A percentile compares a stretch with the other conserved stretches of the same genome.
Conservation (phyloP, 2,329 filamentous ascomycete species). For the Chalara sp. region DNA sequence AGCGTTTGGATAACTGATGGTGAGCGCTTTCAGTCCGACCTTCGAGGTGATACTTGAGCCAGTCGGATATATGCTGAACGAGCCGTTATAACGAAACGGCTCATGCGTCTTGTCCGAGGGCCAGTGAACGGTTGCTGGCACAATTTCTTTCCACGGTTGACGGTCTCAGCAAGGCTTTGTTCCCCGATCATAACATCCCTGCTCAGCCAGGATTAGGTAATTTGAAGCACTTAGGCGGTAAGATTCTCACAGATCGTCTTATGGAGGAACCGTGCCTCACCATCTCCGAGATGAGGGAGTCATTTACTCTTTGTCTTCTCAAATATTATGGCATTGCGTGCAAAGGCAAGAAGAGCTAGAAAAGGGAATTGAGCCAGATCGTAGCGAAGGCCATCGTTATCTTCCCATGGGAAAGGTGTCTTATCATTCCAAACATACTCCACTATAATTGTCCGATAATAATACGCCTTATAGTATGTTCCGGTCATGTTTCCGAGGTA, state of each 20-base stretch:
- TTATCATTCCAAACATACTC: slow-evolving; percentile 34
- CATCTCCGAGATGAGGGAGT: slow-evolving; percentile 28
- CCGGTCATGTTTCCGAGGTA: slow-evolving; percentile 54
- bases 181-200: slow-evolving; percentile 37
- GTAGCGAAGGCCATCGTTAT: slow-evolving; percentile 36
- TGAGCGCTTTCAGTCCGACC: slow-evolving; percentile 28
- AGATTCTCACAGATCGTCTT: slow-evolving; percentile 31
- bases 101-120: slow-evolving; percentile 32
- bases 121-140: slow-evolving; percentile 41
- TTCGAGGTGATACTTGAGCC: slow-evolving; percentile 36
- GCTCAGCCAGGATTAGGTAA: slow-evolving; percentile 35
- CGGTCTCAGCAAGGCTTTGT: slow-evolving; percentile 29
- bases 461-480: slow-evolving; percentile 56
- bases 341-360: slow-evolving; percentile 32
- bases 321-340: slow-evolving; percentile 25
- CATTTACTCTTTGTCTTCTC: slow-evolving; percentile 25
- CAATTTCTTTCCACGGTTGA: slow-evolving; percentile 33
- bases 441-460: slow-evolving; percentile 37
- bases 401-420: slow-evolving; percentile 31
- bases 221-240: slow-evolving; percentile 23
- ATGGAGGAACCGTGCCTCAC: slow-evolving; percentile 29
- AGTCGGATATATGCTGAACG: slow-evolving; percentile 36
- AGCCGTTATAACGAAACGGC: too few relatives aligned
- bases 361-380: slow-evolving; percentile 35
- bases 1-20: slow-evolving; percentile 33